Evolutionary conservation across 306 rosid species (phyloP).

Genomic region (Begonia loranthoides): DNA sequence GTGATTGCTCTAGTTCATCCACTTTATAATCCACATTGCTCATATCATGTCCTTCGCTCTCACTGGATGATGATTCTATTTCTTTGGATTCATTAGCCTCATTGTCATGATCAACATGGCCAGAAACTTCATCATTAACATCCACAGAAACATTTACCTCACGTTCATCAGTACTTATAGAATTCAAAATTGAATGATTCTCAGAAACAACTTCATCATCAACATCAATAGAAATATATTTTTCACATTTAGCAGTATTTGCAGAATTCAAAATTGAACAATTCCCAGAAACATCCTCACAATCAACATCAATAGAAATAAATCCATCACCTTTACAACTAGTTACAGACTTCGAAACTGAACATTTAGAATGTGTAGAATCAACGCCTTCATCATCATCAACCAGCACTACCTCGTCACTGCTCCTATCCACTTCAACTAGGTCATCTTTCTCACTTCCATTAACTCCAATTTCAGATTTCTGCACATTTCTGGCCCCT

Average conservation of each 20-base stretch:
- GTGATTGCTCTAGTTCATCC: background rate
- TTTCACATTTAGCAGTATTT: background rate
- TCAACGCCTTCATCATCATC: slow-evolving; percentile 9
- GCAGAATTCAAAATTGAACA: background rate
- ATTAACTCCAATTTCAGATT: background rate
- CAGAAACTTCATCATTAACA: background rate
- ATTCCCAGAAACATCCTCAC: slow-evolving; percentile 1
- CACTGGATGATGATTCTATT: slow-evolving; percentile 6
- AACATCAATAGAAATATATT: background rate
- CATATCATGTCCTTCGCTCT: background rate
- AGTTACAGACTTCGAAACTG: slow-evolving; percentile 4
- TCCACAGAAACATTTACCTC: background rate
- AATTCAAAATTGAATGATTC: background rate
- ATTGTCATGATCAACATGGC: background rate
- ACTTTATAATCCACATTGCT: slow-evolving; percentile 2
- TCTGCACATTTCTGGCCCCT: slow-evolving; percentile 3
- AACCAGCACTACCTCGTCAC: slow-evolving; percentile 4
- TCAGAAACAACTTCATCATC: background rate
- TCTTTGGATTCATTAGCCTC: background rate
- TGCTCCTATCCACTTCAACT: slow-evolving; percentile 4
- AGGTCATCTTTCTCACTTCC: background rate
- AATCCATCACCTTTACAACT: background rate
- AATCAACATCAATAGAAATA: background rate
- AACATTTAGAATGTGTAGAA: slow-evolving; percentile 7
- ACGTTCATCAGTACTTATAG: background rate